Conservation (phyloP, 805 yeast species). For the Maudiozyma pseudohumilis region DNA sequence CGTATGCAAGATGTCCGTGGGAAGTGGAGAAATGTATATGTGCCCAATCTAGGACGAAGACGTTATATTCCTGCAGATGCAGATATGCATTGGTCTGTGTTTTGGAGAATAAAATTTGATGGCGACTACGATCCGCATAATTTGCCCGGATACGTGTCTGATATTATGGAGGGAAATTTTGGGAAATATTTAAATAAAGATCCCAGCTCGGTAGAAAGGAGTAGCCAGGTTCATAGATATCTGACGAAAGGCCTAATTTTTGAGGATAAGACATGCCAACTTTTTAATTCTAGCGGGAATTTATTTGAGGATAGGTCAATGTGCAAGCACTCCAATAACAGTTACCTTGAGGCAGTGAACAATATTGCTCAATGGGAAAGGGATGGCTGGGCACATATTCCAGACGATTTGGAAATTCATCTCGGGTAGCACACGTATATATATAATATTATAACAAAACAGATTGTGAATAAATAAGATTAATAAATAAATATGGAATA, state of each 20-base stretch:
- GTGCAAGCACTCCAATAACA: no score
- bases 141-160: slow-evolving; percentile 31
- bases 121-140: slow-evolving; percentile 38
- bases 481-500: slow-evolving; percentile 4
- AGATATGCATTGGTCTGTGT: slow-evolving; percentile 53
- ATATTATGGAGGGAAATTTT: slow-evolving; percentile 16
- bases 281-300: no score
- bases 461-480: background rate
- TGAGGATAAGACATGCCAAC: no score
- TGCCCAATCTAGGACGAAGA: slow-evolving; percentile 48
- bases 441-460: slow-evolving; percentile 3
- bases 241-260: no score
- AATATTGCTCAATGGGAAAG: slow-evolving; percentile 23
- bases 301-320: no score
- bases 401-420: slow-evolving; percentile 28
- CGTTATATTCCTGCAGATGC: slow-evolving; percentile 41
- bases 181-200: no score
- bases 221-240: no score
- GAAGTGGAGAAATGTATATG: slow-evolving; percentile 39
- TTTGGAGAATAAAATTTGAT: slow-evolving; percentile 43
- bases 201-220: no score
- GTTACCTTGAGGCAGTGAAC: slow-evolving; percentile 9
- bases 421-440: slow-evolving; percentile 11
- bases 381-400: slow-evolving; percentile 25
- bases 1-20: slow-evolving; percentile 39